Evolutionary conservation across 2,329 filamentous ascomycete species (phyloP), one percentile per base, ranked within the genome.

Genomic region (Hypoxylon sp.): DNA sequence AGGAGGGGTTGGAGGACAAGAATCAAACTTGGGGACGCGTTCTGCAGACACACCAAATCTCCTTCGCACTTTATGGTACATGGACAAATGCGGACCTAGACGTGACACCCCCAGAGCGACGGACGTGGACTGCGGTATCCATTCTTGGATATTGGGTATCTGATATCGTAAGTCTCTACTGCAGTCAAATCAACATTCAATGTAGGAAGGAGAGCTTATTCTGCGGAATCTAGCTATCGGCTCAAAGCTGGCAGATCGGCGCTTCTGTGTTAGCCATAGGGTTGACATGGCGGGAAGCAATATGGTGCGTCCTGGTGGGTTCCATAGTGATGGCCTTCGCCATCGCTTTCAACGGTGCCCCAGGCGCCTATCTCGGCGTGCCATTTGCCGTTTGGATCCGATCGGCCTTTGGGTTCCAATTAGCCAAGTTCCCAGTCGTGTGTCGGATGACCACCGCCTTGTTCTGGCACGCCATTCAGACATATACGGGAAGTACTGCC

Each of bases 381-480:
- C 75, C 76, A 51, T 79, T 76, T 37, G 75, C 77, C 1, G 75
- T 78, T 53, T 73, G 74, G 53, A 74, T 76, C 31, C 75, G 78
- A 7, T 72, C 78, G 27, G 75, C 74, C 0, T 80, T 79, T 32
- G 79, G 79, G 50, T 79, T 74, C 57, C 71, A 75, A 48, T 71
- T 77, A 21, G 70, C 75, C 2, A 74, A 77, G 48, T 76, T 78
- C 58, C 75, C 76, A 2, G 74, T 81, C 1, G 70, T 80, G 35
- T 75, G 76, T 52, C 74, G 79, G 0, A 78, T 76, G n/a, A 74
- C 79, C 17, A 72, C 78, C n/a, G 79, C 79, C 4, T 74, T 79
- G 13, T 79, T 81, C 56, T 81, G 80, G 79, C 79, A 77, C 29
- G 79, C 75, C n/a, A 78, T 79, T 50, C 76, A 78, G 68, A 77